Base-by-base conservation (phyloP, 1,139 yeast genomes). In the Pichia sp. region DNA sequence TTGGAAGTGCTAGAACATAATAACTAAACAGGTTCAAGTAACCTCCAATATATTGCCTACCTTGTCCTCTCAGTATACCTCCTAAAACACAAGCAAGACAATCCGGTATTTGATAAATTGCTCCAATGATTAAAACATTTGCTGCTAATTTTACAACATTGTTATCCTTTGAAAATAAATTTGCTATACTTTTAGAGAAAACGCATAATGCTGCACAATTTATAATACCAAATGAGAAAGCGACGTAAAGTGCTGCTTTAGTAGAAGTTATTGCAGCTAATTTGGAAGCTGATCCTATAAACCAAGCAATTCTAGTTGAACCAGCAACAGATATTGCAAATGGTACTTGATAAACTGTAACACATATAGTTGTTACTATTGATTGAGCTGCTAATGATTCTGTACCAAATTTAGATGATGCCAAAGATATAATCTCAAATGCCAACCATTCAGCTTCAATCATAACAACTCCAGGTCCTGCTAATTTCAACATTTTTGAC, bases 231-330 rank as follows among this genome's bases (percentile, higher is more conserved):
- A 75, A 58, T 1, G 59, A 40, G 4, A 71, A 45, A 0, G 80
- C 67, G 2, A 68, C 49, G 7, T 58, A 38, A 31, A 77, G 53
- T 2, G 77, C 59, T 0, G 77, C 71, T 14, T 61, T 55, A 0
- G 67, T 52, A 5, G 68, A 68, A 2, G 60, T 63, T n/a, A 60
- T 55, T 0, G 81, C 75, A 0, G 80, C 66, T 17, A 54, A 49
- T 44, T 68, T 72, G 3, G 79, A 69, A 1, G 84, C 84, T 1
- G 86, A 82, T 8, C 93, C 93, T 46, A 83, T 72, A 52, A 68
- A 80, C 76, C 85, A 80, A 1, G 91, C 93, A 34, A 82, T 72
- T 61, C 91, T 69, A 0, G 91, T 81, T 11, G 88, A 77, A 1
- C 84, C 72, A 4, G 88, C 85, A 39, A 83, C 79, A 7, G 84